Evolutionary conservation across 2,329 filamentous ascomycete genomes (phyloP).

Genomic region (Apiospora hydei): DNA sequence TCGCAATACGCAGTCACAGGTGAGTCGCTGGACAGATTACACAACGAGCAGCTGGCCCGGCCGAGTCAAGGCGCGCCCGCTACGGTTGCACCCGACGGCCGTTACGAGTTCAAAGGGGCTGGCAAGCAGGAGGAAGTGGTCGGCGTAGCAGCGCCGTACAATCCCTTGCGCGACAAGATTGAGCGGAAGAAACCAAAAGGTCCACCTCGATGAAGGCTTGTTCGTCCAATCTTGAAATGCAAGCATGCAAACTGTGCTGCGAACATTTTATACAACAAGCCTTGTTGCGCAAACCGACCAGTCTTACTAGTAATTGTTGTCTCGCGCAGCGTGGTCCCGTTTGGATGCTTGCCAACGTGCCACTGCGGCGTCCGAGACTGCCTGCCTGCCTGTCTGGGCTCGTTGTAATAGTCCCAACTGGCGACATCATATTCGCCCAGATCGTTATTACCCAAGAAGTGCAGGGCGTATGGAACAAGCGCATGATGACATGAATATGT

Average conservation of each 20-base stretch:
- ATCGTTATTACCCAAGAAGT: neutral
- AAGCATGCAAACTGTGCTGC: neutral
- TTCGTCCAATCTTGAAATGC: too few species aligned
- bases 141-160: slow-evolving; percentile 65
- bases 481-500: neutral
- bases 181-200: slow-evolving; percentile 42
- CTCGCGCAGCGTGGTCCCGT: neutral
- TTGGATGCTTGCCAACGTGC: too few species aligned
- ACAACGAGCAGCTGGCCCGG: slow-evolving; percentile 76
- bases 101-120: slow-evolving; percentile 56
- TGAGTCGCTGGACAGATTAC: slow-evolving; percentile 82
- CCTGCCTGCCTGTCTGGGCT: neutral
- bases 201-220: slow-evolving; percentile 30
- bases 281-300: neutral
- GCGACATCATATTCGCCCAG: neutral
- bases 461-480: neutral
- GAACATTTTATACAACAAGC: neutral
- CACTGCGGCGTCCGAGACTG: neutral
- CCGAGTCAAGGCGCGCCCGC: slow-evolving; percentile 66
- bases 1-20: slow-evolving; percentile 91
- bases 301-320: neutral
- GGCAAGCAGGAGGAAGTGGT: slow-evolving; percentile 52
- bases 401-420: neutral
- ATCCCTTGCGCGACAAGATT: slow-evolving; percentile 59
- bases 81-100: slow-evolving; percentile 50